Evolutionary conservation across 768 basidiomycete species (phyloP).

Genomic region (Hygrophorus russula): DNA sequence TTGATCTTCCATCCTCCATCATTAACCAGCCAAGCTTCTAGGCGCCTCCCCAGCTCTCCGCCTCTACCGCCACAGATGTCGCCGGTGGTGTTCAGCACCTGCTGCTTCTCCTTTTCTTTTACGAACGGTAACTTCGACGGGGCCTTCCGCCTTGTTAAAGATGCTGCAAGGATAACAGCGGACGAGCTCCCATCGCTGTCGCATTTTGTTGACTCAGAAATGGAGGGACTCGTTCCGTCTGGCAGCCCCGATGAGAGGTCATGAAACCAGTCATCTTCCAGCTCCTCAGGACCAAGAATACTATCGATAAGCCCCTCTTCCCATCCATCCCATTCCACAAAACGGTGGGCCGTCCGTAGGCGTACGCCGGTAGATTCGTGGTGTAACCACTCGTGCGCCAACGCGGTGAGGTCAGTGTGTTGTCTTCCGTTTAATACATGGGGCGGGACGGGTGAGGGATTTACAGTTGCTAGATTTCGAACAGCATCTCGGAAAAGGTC

Average conservation of each 20-base stretch:
- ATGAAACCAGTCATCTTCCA: constrained; percentile 63
- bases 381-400: constrained; percentile 64
- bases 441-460: constrained; percentile 12
- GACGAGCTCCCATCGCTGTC: constrained; percentile 1
- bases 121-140: constrained; percentile 40
- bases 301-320: constrained; percentile 73
- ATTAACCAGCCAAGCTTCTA: constrained; percentile 63
- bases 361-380: constrained; percentile 56
- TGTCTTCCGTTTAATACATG: constrained; percentile 12
- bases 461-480: constrained; percentile 28
- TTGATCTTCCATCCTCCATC: constrained; percentile 13
- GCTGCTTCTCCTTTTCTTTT: constrained; percentile 56
- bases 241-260: constrained; percentile 16
- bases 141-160: constrained; percentile 18
- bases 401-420: constrained; percentile 23
- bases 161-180: constrained; percentile 1
- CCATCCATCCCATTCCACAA: constrained; percentile 86
- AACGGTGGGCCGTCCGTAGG: constrained; percentile 68
- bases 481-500: constrained; percentile 62
- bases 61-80: constrained; percentile 74
- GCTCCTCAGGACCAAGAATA: constrained; percentile 62
- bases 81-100: constrained; percentile 58
- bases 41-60: constrained; percentile 61
- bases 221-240: constrained; percentile 6
- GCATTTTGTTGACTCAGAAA: constrained; percentile 5